These are phyloP conservation scores for Mycosphaerella sp. DNA, from an alignment of 2,329 filamentous ascomycete species.

Conservation along the genomic window DNA sequence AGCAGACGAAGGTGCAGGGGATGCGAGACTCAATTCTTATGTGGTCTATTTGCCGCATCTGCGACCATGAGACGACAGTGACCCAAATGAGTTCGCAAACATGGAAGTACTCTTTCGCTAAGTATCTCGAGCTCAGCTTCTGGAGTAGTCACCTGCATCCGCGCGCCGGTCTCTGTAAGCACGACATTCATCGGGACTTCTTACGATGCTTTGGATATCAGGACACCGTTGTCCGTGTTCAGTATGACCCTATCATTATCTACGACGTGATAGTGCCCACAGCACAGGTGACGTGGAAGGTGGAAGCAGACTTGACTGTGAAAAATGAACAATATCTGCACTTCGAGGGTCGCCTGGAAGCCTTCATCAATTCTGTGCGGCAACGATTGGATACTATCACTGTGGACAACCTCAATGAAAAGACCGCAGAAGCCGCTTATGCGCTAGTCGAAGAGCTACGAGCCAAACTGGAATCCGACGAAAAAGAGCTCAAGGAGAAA, in stretches of 20 bases:
- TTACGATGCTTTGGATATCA: constrained; percentile 87
- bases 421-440: constrained; percentile 77
- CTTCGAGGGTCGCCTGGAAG: constrained; percentile 73
- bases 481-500: constrained; percentile 64
- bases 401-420: constrained; percentile 80
- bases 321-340: constrained; percentile 87
- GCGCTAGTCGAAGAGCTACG: constrained; percentile 72
- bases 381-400: constrained; percentile 80
- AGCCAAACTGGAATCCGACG: constrained; percentile 78
- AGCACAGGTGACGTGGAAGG: constrained; percentile 91
- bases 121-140: constrained; percentile 95
- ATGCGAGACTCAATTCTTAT: constrained; percentile 76
- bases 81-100: constrained; percentile 88
- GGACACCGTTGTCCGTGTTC: constrained; percentile 78
- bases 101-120: constrained; percentile 98
- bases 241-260: constrained; percentile 87
- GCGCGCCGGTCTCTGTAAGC: constrained; percentile 69
- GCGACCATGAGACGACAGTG: constrained; percentile 81
- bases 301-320: constrained; percentile 83
- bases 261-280: constrained; percentile 92
- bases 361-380: constrained; percentile 84
- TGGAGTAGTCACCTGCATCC: constrained; percentile 82
- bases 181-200: constrained; percentile 89
- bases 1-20: constrained; percentile 58
- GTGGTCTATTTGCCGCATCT: constrained; percentile 96